A percentile compares a stretch with the other conserved stretches of the same genome.
Conservation (phyloP, 2,329 filamentous ascomycete species). For the Penicillium griseofulvum region DNA sequence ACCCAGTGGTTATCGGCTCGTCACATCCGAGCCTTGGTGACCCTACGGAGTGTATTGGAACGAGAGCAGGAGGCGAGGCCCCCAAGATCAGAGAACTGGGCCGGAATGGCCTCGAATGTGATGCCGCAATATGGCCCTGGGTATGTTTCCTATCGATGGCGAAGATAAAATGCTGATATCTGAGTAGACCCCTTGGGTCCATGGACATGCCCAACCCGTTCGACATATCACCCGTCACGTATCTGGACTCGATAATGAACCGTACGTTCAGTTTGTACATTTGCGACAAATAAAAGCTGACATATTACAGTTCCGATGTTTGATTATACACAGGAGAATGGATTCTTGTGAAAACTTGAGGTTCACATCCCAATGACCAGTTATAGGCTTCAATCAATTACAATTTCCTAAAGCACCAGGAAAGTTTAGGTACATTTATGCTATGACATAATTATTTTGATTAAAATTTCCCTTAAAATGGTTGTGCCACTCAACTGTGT, state of each 20-base stretch:
- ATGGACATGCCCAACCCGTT: conserved; percentile 15
- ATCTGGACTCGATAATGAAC: conserved; percentile 33
- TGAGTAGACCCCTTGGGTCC: conserved; percentile 4
- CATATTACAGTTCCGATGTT: background rate
- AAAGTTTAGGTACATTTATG: background rate
- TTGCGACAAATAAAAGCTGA: background rate
- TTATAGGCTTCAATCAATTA: background rate
- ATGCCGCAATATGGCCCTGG: background rate
- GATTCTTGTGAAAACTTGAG: background rate
- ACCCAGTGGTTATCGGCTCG: conserved; percentile 30
- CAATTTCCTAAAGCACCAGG: no score
- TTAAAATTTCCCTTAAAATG: no score
- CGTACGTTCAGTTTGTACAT: conserved; percentile 8
- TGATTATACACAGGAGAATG: background rate
- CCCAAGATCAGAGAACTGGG: no score
- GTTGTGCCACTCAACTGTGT: no score
- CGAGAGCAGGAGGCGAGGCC: no score
- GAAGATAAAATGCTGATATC: background rate
- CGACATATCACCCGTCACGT: conserved; percentile 26
- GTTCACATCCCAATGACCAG: no score
- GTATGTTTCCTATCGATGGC: conserved; percentile 8
- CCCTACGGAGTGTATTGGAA: conserved; percentile 20
- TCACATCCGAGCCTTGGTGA: conserved; percentile 31
- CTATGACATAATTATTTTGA: no score
- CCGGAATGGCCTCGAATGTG: background rate